Conservation (phyloP, 2,329 filamentous ascomycete genomes). For the Ophiosphaerella herpotricha region DNA sequence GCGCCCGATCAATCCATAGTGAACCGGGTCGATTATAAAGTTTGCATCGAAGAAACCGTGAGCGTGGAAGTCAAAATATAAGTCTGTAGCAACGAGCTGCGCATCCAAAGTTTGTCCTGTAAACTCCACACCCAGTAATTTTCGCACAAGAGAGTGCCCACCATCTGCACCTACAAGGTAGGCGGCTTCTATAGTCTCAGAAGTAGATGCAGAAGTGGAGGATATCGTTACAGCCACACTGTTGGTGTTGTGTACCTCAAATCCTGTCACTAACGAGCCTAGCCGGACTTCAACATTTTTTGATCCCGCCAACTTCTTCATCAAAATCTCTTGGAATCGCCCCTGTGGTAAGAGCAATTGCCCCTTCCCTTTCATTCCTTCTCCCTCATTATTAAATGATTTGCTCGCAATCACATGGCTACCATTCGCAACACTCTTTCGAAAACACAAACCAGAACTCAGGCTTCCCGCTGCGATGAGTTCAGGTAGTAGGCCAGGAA, state of each 20-base stretch:
- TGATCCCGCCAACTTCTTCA: conserved; percentile 18
- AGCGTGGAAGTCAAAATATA: conserved; percentile 43
- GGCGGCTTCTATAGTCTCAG: conserved; percentile 22
- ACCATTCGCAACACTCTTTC: conserved; percentile 27
- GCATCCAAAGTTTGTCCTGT: conserved; percentile 42
- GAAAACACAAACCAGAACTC: conserved; percentile 34
- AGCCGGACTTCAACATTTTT: conserved; percentile 23
- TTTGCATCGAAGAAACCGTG: conserved; percentile 49
- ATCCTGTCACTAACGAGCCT: conserved; percentile 21
- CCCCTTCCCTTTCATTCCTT: conserved; percentile 25
- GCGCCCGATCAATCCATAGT: conserved; percentile 46
- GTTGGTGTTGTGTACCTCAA: neutral
- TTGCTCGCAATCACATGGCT: conserved; percentile 35
- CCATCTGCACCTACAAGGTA: conserved; percentile 42
- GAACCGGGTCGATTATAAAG: conserved; percentile 45
- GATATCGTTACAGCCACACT: too few relatives aligned
- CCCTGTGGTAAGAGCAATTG: conserved; percentile 39
- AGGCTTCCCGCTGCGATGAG: conserved; percentile 34
- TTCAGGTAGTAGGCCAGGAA: conserved; percentile 43
- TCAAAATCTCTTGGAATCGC: conserved; percentile 35
- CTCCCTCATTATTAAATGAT: conserved; percentile 26
- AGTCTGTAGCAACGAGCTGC: conserved; percentile 47
- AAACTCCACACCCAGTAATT: conserved; percentile 23
- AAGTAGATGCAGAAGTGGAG: too few relatives aligned
- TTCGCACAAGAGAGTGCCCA: conserved; percentile 27